phyloP scores from a whole-genome alignment of 1,284 basidiomycete species.

The Ceraceosorus guamensis region DNA sequence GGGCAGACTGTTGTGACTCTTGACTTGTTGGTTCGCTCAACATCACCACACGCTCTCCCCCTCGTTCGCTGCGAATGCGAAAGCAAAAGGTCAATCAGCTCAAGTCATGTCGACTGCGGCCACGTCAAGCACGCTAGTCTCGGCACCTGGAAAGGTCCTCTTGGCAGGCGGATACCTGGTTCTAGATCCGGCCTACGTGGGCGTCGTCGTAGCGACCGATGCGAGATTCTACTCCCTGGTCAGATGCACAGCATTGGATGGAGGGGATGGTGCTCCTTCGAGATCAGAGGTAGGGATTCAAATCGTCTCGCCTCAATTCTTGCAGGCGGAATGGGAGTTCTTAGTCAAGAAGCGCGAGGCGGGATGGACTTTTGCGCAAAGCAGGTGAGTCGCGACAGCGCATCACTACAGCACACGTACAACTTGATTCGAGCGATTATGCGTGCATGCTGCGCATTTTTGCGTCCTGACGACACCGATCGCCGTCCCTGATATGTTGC shows the following conservation, averaged over 20 bases:
- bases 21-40: too few species aligned
- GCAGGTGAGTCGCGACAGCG: too few species aligned
- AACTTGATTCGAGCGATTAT: too few species aligned
- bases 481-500: too few species aligned
- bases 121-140: slow-evolving; percentile 57
- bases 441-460: too few species aligned
- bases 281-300: too few species aligned
- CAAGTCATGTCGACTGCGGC: not conserved
- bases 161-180: slow-evolving; percentile 52
- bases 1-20: too few species aligned
- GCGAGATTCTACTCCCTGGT: slow-evolving; percentile 79
- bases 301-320: slow-evolving; percentile 88
- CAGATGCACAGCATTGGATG: not conserved
- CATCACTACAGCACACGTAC: too few species aligned
- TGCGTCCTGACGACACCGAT: too few species aligned
- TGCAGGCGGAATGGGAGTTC: slow-evolving; percentile 72
- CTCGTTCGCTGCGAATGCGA: too few species aligned
- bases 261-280: not conserved
- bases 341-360: slow-evolving; percentile 46
- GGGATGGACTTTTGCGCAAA: slow-evolving; percentile 6
- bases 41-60: too few species aligned
- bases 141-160: slow-evolving; percentile 90
- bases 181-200: slow-evolving; percentile 44
- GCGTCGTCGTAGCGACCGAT: slow-evolving; percentile 62
- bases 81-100: too few species aligned